Percentiles rank a stretch among this genome's conserved stretches.
Conservation (phyloP, 805 yeast species). For the Myxozyma neglecta region DNA sequence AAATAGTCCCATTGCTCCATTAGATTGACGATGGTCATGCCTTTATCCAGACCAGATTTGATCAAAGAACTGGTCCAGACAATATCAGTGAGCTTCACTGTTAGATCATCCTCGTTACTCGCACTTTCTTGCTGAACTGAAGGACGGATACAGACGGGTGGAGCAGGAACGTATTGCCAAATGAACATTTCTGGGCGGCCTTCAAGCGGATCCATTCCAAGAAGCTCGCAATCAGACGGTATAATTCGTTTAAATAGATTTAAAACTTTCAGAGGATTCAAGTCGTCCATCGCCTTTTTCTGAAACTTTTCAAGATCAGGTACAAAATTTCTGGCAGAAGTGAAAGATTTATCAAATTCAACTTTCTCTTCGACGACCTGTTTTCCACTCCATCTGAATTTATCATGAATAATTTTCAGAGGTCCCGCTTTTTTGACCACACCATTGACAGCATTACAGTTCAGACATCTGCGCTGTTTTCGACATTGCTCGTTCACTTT, state of each 20-base stretch:
- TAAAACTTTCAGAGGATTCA: conserved; percentile 87
- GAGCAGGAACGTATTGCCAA: conserved; percentile 97
- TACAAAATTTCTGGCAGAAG: conserved; percentile 65
- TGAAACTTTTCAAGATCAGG: conserved; percentile 89
- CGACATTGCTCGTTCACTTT: conserved; percentile 87
- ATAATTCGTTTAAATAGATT: conserved; percentile 81
- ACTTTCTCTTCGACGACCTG: conserved; percentile 80
- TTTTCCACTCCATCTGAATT: conserved; percentile 94
- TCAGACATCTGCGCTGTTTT: conserved; percentile 86
- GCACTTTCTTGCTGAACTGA: conserved; percentile 93
- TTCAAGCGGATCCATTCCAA: conserved; percentile 83
- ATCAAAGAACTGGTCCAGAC: conserved; percentile 96
- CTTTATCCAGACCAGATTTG: conserved; percentile 91
- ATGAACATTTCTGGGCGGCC: conserved; percentile 96
- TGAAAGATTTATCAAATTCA: conserved; percentile 85
- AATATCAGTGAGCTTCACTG: conserved; percentile 92
- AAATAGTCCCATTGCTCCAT: too few relatives aligned
- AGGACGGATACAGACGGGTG: conserved; percentile 98
- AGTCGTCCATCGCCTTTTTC: conserved; percentile 85
- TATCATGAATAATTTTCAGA: conserved; percentile 90
- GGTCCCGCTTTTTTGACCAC: conserved; percentile 98
- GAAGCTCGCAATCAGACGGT: conserved; percentile 85
- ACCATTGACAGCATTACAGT: conserved; percentile 89
- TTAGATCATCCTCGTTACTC: conserved; percentile 94
- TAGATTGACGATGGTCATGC: conserved; percentile 84